Conservation (phyloP, 2,329 filamentous ascomycete species). For the Apiospora saccharicola region DNA sequence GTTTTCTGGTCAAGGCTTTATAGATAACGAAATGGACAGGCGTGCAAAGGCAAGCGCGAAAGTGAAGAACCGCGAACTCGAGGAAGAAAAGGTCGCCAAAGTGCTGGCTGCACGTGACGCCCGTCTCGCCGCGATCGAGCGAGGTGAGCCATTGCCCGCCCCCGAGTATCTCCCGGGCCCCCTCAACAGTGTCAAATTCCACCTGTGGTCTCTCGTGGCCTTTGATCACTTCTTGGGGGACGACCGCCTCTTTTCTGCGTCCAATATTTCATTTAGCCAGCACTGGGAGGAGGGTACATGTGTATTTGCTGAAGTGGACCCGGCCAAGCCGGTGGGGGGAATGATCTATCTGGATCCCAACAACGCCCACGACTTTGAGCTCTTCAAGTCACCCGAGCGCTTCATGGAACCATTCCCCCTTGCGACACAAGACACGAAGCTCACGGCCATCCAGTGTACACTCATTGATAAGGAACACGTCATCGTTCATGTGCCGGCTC, state of each 20-base stretch:
- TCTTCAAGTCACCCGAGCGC: neutral
- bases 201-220: neutral
- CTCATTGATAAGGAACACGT: neutral
- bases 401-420: neutral
- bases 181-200: neutral
- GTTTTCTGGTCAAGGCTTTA: no score
- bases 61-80: no score
- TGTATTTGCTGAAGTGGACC: neutral
- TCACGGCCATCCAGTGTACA: neutral
- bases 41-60: no score
- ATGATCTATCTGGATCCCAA: neutral
- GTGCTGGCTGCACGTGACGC: neutral
- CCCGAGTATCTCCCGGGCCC: neutral
- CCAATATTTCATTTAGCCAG: neutral
- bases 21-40: no score
- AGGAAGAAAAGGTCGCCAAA: neutral
- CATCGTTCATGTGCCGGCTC: neutral
- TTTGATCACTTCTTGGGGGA: neutral
- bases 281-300: neutral
- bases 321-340: neutral
- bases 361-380: neutral
- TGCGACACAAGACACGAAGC: neutral
- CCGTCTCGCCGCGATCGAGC: neutral
- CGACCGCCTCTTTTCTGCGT: neutral
- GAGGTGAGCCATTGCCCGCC: neutral